A percentile compares a stretch with the other conserved stretches of the same genome.
Evolutionary conservation across 2,329 filamentous ascomycete genomes (phyloP).

Genomic region (Fusarium beomiforme): DNA sequence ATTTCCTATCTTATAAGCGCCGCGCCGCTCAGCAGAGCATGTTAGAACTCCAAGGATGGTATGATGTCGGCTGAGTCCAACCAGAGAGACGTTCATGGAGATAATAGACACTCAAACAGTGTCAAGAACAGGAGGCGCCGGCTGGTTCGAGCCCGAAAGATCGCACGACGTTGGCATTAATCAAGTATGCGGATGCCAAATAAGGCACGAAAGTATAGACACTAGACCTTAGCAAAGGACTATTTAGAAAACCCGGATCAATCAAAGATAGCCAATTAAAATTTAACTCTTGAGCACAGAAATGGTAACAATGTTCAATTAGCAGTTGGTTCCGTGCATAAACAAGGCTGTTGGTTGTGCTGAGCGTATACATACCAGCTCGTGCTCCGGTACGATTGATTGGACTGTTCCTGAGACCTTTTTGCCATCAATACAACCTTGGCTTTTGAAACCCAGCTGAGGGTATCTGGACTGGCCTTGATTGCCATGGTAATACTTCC

Average conservation of each 20-base stretch:
- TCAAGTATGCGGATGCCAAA: not conserved
- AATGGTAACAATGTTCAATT: not conserved
- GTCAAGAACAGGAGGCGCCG: not conserved
- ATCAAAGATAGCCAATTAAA: not conserved
- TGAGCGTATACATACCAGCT: not conserved
- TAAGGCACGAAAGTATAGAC: not conserved
- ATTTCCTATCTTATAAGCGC: not conserved
- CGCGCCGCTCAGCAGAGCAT: constrained; percentile 24
- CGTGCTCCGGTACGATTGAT: accelerated
- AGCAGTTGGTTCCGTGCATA: too few relatives aligned
- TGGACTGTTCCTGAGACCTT: not conserved
- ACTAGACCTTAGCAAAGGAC: not conserved
- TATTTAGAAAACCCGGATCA: not conserved
- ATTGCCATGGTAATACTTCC: not conserved
- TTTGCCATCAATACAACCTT: not conserved
- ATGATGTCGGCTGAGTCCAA: not conserved
- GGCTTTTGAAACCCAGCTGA: not conserved
- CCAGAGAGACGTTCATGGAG: constrained; percentile 1
- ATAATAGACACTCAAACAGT: not conserved
- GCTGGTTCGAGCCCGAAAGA: not conserved
- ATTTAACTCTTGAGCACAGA: not conserved
- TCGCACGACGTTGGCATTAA: not conserved
- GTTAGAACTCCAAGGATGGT: not conserved
- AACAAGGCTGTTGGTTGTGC: not conserved
- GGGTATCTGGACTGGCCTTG: not conserved